These are phyloP conservation scores for Monosporascus sp. DNA, from an alignment of 2,329 filamentous ascomycete species.

Conservation along the genomic window DNA sequence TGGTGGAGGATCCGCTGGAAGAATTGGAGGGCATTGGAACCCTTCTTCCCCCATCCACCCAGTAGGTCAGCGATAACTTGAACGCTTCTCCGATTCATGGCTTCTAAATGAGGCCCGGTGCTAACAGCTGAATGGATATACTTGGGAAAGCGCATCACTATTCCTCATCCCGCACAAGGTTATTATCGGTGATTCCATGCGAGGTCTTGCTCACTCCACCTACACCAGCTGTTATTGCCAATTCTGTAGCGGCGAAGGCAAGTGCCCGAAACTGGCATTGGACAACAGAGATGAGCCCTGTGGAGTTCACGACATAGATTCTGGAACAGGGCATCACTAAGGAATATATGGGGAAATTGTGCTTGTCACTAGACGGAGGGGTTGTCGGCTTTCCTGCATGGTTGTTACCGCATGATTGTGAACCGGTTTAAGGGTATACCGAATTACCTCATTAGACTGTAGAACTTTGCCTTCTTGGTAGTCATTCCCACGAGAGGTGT, in stretches of 20 bases:
- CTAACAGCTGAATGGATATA: constrained; percentile 7
- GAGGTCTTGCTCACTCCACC: constrained; percentile 7
- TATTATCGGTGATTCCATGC: constrained; percentile 2
- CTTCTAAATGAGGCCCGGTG: constrained; percentile 11
- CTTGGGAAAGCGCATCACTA: constrained; percentile 12
- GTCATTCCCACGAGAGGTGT: constrained; percentile 1
- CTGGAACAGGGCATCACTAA: constrained; percentile 7
- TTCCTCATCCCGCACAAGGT: constrained; percentile 4
- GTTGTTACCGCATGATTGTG: not conserved
- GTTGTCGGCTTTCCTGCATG: constrained; percentile 2
- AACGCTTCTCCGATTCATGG: constrained; percentile 10
- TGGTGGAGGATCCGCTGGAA: constrained; percentile 14
- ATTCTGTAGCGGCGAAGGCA: constrained; percentile 9
- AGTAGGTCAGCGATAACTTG: constrained; percentile 9
- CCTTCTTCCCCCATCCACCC: not conserved
- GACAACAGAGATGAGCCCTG: constrained; percentile 2
- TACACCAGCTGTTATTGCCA: constrained; percentile 1
- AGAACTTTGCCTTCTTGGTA: not conserved
- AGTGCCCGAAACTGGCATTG: constrained; percentile 8
- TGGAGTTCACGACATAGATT: constrained; percentile 11
- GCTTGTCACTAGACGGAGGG: constrained; percentile 3
- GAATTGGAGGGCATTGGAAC: constrained; percentile 6
- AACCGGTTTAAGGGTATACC: not conserved
- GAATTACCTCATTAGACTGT: constrained; percentile 1
- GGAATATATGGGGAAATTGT: constrained; percentile 10